Base-by-base conservation (phyloP, 148 eudicot species). In the Cornus florida region DNA sequence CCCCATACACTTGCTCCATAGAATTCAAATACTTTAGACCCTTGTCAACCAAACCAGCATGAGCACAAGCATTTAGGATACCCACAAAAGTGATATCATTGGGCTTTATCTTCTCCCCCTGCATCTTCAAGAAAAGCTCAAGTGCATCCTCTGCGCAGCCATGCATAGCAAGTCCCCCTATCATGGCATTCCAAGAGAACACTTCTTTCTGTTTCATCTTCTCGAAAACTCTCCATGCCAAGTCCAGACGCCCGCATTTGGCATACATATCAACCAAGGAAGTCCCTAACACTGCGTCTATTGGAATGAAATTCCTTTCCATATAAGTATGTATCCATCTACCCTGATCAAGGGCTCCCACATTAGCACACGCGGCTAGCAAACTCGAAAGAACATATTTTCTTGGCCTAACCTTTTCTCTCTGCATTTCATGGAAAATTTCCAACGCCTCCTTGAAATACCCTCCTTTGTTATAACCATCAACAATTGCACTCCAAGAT, bases 141-240 rank as follows among this genome's bases (percentile, higher is more conserved):
- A 85, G 57, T 6, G 90, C 90, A 81, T 81, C 83, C 31, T 75
- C 69, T 23, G 84, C 81, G 2, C 72, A 60, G 20, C 90, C 88
- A 64, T 87, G 76, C 62, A 83, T 77, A 2, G 86, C 87, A 24
- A 83, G 84, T 35, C 88, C 90, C 43, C 84, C 84, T 71, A 87
- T 87, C 86, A 85, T 87, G 14, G 90, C 88, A 75, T 85, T 87
- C 87, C 87, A 87, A 75, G 86, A 56, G 60, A 74, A 83, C 0
- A 80, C 74, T 80, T 81, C 83, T 59, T 76, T 83, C 24, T 41
- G 66, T 23, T 72, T 66, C 76, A 87, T 80, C 31, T 65, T 81
- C 50, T 78, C 83, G 3, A 87, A 87, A 48, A 85, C 86, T 20
- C 78, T 86, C 84, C 75, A 80, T 0, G 90, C 86, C 74, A 82